These are phyloP conservation scores for Citrullus mucosospermus DNA, from an alignment of 306 rosid genomes.

Conservation along the genomic window DNA sequence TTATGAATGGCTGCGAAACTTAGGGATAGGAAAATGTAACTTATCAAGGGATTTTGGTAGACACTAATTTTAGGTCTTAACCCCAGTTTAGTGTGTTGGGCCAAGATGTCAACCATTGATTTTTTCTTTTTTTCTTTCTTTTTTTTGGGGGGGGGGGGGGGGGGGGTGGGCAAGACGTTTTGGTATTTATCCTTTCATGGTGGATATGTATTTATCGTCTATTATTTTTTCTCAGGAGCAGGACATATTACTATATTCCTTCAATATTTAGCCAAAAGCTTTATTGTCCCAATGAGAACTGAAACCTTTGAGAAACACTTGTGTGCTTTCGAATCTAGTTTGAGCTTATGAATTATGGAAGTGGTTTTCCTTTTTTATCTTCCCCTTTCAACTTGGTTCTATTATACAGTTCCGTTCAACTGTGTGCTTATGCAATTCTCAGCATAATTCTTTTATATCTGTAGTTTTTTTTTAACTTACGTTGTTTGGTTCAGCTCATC, in stretches of 20 bases:
- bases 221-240: neutral
- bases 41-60: neutral
- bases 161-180: neutral
- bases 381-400: neutral
- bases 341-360: neutral
- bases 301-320: neutral
- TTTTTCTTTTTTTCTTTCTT: neutral
- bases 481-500: neutral
- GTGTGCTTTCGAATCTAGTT: neutral
- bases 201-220: neutral
- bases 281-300: neutral
- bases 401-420: neutral
- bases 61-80: neutral
- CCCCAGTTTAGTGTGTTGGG: neutral
- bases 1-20: neutral
- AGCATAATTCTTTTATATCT: neutral
- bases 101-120: neutral
- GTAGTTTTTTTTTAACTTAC: neutral
- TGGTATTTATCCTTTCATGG: neutral
- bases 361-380: neutral
- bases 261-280: neutral
- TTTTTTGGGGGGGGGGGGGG: too few relatives aligned
- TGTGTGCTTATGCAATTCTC: neutral
- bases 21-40: neutral
- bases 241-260: neutral